phyloP scores from a whole-genome alignment of 1,284 basidiomycete genomes.

The Austropuccinia psidii region DNA sequence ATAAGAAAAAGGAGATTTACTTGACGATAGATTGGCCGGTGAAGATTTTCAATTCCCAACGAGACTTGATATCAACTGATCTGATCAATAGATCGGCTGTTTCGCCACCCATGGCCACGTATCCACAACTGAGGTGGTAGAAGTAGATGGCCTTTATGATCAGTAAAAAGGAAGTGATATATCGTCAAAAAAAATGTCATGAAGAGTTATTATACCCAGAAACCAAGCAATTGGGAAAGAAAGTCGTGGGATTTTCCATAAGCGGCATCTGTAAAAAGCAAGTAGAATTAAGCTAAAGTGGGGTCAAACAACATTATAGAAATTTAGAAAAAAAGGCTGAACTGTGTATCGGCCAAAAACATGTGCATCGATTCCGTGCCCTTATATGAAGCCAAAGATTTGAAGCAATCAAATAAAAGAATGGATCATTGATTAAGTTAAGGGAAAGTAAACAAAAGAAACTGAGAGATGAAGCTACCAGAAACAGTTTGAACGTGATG shows the following conservation, averaged over 20 bases:
- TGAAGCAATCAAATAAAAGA: neutral
- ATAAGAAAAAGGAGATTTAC: constrained; percentile 7
- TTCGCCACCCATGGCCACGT: constrained; percentile 31
- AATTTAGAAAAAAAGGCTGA: neutral
- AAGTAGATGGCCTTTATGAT: neutral
- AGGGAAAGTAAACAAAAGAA: neutral
- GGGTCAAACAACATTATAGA: neutral
- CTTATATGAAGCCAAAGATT: neutral
- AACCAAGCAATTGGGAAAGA: constrained; percentile 30
- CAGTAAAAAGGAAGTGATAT: neutral
- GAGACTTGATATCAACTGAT: constrained; percentile 18
- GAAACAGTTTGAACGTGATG: constrained; percentile 36
- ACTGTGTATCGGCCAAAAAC: constrained; percentile 34
- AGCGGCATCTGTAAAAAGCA: constrained; percentile 8
- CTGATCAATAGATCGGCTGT: constrained; percentile 29
- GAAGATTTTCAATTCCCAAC: constrained; percentile 20
- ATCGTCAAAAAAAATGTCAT: too few species aligned
- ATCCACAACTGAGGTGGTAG: constrained; percentile 18
- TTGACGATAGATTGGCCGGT: constrained; percentile 35
- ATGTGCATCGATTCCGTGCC: constrained; percentile 30
- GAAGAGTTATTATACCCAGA: too few species aligned
- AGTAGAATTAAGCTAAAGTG: neutral
- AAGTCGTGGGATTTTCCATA: constrained; percentile 15
- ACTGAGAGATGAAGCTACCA: neutral
- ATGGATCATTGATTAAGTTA: neutral